Evolutionary conservation across 192 early-diverging fungal species (phyloP).

Genomic region (Entophlyctis luteolus): DNA sequence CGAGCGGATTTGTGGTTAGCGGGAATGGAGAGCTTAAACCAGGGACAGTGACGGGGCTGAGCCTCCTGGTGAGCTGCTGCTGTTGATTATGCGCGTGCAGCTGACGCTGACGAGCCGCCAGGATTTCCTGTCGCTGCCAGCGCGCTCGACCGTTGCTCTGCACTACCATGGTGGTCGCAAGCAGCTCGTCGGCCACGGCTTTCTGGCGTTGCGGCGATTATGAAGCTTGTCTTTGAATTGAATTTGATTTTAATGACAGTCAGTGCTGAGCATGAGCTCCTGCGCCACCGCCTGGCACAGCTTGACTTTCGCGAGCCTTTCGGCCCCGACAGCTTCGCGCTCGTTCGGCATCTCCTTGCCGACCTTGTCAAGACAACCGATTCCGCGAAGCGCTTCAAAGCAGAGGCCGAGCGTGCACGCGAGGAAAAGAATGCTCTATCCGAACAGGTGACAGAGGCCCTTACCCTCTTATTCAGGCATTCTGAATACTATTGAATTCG

Average conservation of each 20-base stretch:
- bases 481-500: not conserved
- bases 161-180: constrained; percentile 40
- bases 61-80: constrained; percentile 35
- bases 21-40: constrained; percentile 35
- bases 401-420: constrained; percentile 23
- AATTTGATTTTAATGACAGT: not conserved
- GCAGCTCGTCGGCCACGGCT: constrained; percentile 34
- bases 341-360: constrained; percentile 39
- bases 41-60: constrained; percentile 44
- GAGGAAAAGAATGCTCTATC: constrained; percentile 16
- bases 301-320: constrained; percentile 44
- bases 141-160: constrained; percentile 40
- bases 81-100: not conserved
- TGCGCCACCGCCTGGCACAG: constrained; percentile 44
- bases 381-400: constrained; percentile 31
- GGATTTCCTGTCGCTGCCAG: constrained; percentile 46
- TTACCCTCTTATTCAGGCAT: not conserved
- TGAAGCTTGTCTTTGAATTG: not conserved
- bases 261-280: constrained; percentile 14
- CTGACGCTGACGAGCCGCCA: not conserved
- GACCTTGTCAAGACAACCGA: constrained; percentile 50
- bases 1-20: constrained; percentile 37
- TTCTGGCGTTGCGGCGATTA: constrained; percentile 35
- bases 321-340: constrained; percentile 21
- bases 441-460: constrained; percentile 22